These are phyloP conservation scores for Ophiognomonia clavigignenti-juglandacearum DNA, from an alignment of 2,329 filamentous ascomycete genomes.

Conservation along the genomic window DNA sequence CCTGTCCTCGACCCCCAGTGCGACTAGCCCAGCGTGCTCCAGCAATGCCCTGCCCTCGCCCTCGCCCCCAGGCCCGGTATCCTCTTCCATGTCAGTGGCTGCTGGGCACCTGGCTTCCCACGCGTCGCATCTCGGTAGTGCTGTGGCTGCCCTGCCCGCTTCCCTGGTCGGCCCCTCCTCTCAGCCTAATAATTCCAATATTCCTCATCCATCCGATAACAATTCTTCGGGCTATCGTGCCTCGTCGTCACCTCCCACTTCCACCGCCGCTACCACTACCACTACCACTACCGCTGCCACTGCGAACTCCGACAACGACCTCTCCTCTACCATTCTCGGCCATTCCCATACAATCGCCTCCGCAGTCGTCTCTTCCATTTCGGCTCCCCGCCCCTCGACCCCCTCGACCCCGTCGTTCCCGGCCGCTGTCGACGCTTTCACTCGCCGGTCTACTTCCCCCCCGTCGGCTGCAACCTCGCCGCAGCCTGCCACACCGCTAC, in stretches of 20 bases:
- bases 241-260: conserved; percentile 7
- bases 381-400: conserved; percentile 9
- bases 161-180: too few species aligned
- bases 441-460: conserved; percentile 28
- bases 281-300: conserved; percentile 10
- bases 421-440: conserved; percentile 18
- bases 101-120: not conserved
- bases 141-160: too few species aligned
- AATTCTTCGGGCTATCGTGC: conserved; percentile 18
- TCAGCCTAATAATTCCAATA: not conserved
- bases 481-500: conserved; percentile 37
- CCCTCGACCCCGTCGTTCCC: conserved; percentile 23
- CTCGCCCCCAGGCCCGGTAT: not conserved
- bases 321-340: conserved; percentile 18
- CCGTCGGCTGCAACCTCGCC: conserved; percentile 36
- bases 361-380: conserved; percentile 27
- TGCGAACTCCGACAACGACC: conserved; percentile 7
- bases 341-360: conserved; percentile 18
- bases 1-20: too few species aligned
- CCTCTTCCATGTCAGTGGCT: not conserved
- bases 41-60: not conserved
- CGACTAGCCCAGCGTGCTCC: too few species aligned
- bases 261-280: conserved; percentile 1
- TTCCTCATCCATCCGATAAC: conserved; percentile 13
- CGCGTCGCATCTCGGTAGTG: too few species aligned